Evolutionary conservation across 805 yeast species (phyloP), one percentile per base, ranked within the genome.

Genomic region (Ogataea nitratoaversa): DNA sequence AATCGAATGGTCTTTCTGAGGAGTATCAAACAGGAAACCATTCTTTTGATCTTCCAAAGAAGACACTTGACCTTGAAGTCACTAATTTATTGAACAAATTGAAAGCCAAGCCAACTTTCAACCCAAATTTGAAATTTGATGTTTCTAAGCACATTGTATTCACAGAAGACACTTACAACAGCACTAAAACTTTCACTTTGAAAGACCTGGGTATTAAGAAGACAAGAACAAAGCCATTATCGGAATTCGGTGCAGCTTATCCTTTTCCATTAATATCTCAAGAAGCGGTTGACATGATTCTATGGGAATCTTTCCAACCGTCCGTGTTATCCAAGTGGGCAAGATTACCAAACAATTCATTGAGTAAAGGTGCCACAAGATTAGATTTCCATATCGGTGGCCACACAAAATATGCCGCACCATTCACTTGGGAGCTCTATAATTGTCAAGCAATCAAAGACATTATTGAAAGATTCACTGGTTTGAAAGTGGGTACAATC

Each of bases 191-290:
- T 36, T 52, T 62, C 30, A 67, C 72, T 3, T 51, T 67, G 48
- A 49, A 47, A 20, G 72, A 66, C 14, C 54, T 67, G 45, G 57
- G 59, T 8, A 65, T 67, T 42, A 48, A 47, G 29, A 61, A 58
- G 44, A 58, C 62, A 12, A 58, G 60, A 32, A 47, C 50, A 13
- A 43, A 49, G 13, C 58, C 64, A n/a, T 48, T 64, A 18, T 50
- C 59, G n/a, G 63, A 64, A n/a, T 54, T 65, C 41, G 72, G 49
- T 7, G 80, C 76, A 16, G 63, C 72, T 33, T 78, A 70, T 41
- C 80, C 84, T 2, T 78, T 78, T 56, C 80, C 80, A 8, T 57
- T 78, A 32, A 71, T 78, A 55, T 72, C 80, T 1, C 71, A 71
- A 33, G 82, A 78, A 49, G 82, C 83, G 2, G 63, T 76, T 37